Conservation (phyloP, 2,329 filamentous ascomycete genomes). For the Ophiostoma novo-ulmi region DNA sequence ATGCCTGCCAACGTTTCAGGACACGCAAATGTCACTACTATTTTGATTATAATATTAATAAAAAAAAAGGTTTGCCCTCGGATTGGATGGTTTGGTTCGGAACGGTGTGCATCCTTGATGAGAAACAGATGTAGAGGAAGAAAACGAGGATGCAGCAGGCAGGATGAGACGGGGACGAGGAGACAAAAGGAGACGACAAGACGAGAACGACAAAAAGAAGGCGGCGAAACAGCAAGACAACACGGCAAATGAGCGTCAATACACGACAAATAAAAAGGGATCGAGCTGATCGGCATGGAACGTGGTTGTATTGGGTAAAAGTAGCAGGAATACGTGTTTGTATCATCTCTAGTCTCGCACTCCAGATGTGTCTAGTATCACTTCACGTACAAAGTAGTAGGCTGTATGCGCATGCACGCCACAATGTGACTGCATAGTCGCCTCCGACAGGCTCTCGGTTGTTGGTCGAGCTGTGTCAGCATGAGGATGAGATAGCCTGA, state of each 20-base stretch:
- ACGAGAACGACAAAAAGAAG: not conserved
- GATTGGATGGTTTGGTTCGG: not conserved
- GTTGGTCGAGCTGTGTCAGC: constrained; percentile 3
- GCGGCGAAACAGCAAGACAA: not conserved
- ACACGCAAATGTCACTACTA: constrained; percentile 2
- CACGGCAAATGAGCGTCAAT: not conserved
- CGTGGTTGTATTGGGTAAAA: not conserved
- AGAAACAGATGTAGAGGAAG: not conserved
- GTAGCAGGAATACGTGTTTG: not conserved
- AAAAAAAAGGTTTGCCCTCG: not conserved
- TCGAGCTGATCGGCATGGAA: not conserved
- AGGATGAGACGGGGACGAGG: not conserved
- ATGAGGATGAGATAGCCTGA: not conserved
- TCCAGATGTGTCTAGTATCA: not conserved
- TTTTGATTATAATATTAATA: not conserved
- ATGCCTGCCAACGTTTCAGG: constrained; percentile 8
- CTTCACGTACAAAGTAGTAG: not conserved
- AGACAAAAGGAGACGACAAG: not conserved
- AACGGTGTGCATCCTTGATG: not conserved
- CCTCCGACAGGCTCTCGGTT: constrained; percentile 13
- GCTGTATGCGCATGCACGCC: constrained; percentile 5
- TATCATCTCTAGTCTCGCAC: not conserved
- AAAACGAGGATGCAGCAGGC: too few relatives aligned
- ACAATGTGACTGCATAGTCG: constrained; percentile 13
- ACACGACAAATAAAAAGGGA: not conserved